Conservation (phyloP, 2,329 filamentous ascomycete genomes). For the Plenodomus lindquistii region DNA sequence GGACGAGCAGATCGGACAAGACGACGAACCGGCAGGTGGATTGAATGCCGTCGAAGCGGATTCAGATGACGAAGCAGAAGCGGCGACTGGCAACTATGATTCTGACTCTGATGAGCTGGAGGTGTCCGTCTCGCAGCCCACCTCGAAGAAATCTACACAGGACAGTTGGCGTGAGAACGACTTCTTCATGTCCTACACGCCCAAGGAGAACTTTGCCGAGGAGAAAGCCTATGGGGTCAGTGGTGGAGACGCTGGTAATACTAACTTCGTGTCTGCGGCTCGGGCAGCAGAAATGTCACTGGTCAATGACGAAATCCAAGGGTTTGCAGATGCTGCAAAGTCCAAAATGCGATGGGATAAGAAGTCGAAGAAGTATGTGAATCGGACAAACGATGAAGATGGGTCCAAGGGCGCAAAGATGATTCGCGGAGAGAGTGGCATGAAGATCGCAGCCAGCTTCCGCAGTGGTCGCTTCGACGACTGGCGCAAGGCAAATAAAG, state of each 20-base stretch:
- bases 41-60: constrained; percentile 28
- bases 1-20: constrained; percentile 16
- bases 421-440: constrained; percentile 85
- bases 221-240: constrained; percentile 93
- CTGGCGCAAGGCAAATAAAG: constrained; percentile 85
- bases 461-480: constrained; percentile 89
- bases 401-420: constrained; percentile 75
- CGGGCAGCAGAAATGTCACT: constrained; percentile 89
- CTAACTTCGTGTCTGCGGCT: constrained; percentile 87
- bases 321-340: constrained; percentile 76
- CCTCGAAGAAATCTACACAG: constrained; percentile 33
- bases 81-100: constrained; percentile 40
- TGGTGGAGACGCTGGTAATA: constrained; percentile 63
- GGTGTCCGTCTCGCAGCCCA: constrained; percentile 52
- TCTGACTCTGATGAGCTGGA: constrained; percentile 59
- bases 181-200: constrained; percentile 95
- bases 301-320: constrained; percentile 81
- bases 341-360: constrained; percentile 92
- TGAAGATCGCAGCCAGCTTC: constrained; percentile 95
- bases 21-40: constrained; percentile 8
- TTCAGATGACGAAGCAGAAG: constrained; percentile 42
- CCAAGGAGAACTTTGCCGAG: constrained; percentile 80
- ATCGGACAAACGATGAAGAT: constrained; percentile 90
- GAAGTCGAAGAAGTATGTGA: constrained; percentile 93
- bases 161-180: constrained; percentile 78